Conservation (phyloP, 2,329 filamentous ascomycete genomes). For the Zalaria obscura region DNA sequence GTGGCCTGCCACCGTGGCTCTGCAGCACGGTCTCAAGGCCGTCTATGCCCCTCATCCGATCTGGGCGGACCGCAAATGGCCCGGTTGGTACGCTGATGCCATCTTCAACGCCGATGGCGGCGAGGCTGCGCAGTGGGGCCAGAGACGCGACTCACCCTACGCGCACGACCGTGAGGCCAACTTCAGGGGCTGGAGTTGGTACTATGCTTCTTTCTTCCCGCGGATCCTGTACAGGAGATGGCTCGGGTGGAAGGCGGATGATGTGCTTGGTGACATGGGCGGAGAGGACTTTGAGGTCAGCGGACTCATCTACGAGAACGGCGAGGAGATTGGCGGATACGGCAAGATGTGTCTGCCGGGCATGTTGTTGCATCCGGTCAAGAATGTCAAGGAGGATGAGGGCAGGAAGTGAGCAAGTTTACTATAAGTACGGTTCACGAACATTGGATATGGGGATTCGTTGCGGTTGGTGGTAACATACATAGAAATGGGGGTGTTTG, state of each 20-base stretch:
- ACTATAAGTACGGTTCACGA: no score
- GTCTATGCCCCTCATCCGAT: conserved; percentile 83
- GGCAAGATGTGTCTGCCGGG: conserved; percentile 84
- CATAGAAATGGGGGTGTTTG: no score
- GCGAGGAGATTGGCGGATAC: conserved; percentile 40
- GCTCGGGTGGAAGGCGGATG: conserved; percentile 69
- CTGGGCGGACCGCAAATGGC: conserved; percentile 80
- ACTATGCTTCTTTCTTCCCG: conserved; percentile 75
- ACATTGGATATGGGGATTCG: no score
- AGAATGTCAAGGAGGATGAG: conserved; percentile 24
- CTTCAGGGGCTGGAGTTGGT: conserved; percentile 77
- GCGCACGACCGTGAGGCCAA: conserved; percentile 69
- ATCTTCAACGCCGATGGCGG: conserved; percentile 59
- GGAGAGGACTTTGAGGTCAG: conserved; percentile 7
- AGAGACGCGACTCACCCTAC: conserved; percentile 27
- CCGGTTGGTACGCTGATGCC: conserved; percentile 58
- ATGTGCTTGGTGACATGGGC: conserved; percentile 54
- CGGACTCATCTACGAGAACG: conserved; percentile 4
- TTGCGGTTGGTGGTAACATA: no score
- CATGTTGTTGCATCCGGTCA: conserved; percentile 81
- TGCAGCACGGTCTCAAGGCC: conserved; percentile 87
- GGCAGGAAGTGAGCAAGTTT: background rate
- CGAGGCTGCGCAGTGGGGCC: conserved; percentile 37
- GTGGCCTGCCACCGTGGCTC: conserved; percentile 78
- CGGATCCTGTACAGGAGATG: conserved; percentile 72